These are phyloP conservation scores for Pseudocercospora fijiensis DNA, from an alignment of 2,329 filamentous ascomycete genomes.

Conservation along the genomic window DNA sequence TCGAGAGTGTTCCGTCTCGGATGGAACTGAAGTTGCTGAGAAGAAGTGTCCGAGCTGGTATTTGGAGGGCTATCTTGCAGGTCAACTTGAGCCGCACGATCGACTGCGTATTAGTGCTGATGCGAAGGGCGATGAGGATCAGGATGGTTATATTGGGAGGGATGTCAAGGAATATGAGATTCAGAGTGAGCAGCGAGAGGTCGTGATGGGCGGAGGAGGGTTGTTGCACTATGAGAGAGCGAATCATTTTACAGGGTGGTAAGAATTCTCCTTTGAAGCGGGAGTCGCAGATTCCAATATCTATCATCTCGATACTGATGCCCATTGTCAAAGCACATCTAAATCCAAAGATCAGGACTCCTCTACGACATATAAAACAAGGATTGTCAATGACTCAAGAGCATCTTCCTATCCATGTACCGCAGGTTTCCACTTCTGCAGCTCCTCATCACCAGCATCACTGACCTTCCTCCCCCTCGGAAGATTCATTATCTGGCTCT, in stretches of 20 bases:
- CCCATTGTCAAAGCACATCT: too few species aligned
- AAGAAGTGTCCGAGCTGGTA: conserved; percentile 24
- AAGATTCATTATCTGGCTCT: background rate
- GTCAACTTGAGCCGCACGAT: conserved; percentile 19
- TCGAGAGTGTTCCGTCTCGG: conserved; percentile 15
- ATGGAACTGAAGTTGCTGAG: conserved; percentile 5
- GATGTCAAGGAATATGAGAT: conserved; percentile 20
- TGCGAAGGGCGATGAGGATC: conserved; percentile 23
- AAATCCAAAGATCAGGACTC: too few species aligned
- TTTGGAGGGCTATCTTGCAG: conserved; percentile 29
- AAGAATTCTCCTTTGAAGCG: too few species aligned
- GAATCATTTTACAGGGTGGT: conserved; percentile 27
- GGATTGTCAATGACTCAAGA: too few species aligned
- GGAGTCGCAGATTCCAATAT: background rate
- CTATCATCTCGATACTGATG: too few species aligned
- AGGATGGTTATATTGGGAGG: conserved; percentile 22
- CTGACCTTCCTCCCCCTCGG: background rate
- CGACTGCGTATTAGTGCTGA: conserved; percentile 15
- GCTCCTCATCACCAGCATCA: background rate
- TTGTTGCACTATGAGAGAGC: conserved; percentile 20
- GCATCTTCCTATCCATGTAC: background rate
- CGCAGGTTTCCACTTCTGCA: background rate
- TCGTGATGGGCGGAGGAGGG: conserved; percentile 17
- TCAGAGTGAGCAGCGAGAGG: conserved; percentile 18
- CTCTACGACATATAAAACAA: too few species aligned